These are phyloP conservation scores for Linanthus parryae DNA, from an alignment of 148 eudicot species.

Conservation along the genomic window DNA sequence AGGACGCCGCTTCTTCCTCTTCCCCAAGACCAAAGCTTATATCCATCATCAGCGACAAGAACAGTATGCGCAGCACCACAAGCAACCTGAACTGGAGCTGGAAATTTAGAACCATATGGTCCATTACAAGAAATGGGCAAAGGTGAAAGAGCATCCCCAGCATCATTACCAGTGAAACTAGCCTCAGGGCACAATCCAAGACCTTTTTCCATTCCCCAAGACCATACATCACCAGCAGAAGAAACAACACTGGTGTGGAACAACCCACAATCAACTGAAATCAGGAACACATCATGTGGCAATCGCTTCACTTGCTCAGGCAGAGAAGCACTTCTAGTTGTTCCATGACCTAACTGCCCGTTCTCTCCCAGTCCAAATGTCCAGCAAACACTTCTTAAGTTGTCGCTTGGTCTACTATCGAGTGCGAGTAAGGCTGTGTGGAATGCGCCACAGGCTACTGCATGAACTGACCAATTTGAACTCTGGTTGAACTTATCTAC, in stretches of 20 bases:
- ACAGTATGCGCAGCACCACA: conserved; percentile 95
- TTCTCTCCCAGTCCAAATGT: conserved; percentile 86
- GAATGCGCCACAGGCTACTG: conserved; percentile 72
- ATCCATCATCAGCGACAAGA: conserved; percentile 58
- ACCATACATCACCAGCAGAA: conserved; percentile 79
- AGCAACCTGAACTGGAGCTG: conserved; percentile 45
- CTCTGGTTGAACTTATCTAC: conserved; percentile 35
- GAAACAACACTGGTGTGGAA: conserved; percentile 84
- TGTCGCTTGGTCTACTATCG: conserved; percentile 39
- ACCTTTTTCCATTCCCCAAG: conserved; percentile 95
- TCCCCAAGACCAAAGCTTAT: conserved; percentile 82
- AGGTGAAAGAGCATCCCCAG: conserved; percentile 71
- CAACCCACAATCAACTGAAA: conserved; percentile 72
- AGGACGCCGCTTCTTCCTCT: conserved; percentile 83
- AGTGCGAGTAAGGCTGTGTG: conserved; percentile 67
- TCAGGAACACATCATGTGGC: conserved; percentile 36
- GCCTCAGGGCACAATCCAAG: conserved; percentile 85
- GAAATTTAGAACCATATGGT: conserved; percentile 38
- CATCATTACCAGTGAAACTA: conserved; percentile 49
- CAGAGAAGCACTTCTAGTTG: conserved; percentile 35
- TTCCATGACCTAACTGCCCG: conserved; percentile 86
- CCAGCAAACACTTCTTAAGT: conserved; percentile 55
- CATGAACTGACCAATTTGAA: conserved; percentile 56
- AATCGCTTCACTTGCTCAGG: conserved; percentile 50
- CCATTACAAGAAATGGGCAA: conserved; percentile 32